Evolutionary conservation across 495 filamentous ascomycete genomes (phyloP).

Genomic region (Bryoglossum gracile): DNA sequence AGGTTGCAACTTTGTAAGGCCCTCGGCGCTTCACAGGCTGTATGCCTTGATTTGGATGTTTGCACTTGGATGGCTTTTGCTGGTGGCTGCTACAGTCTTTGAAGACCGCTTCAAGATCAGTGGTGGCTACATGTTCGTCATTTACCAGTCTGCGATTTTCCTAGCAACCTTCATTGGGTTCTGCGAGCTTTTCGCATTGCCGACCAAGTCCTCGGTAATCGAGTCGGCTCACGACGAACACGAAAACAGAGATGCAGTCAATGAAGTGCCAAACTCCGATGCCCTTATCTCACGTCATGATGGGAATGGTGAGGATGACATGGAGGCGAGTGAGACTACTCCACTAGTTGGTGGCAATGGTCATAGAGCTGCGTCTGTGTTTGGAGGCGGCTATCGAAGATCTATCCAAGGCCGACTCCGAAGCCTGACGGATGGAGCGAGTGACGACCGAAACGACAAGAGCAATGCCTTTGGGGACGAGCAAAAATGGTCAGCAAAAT

Average conservation of each 20-base stretch:
- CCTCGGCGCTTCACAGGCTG: conserved; percentile 74
- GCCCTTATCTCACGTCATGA: conserved; percentile 22
- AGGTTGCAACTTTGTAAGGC: conserved; percentile 73
- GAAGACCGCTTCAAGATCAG: conserved; percentile 65
- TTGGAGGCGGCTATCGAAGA: conserved; percentile 43
- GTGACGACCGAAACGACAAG: conserved; percentile 30
- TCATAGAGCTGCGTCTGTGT: conserved; percentile 42
- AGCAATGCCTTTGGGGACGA: conserved; percentile 63
- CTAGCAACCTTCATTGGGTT: conserved; percentile 65
- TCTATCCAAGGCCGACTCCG: neutral
- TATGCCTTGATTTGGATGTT: conserved; percentile 85
- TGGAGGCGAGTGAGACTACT: conserved; percentile 67
- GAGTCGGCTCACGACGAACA: conserved; percentile 40
- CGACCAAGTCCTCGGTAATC: conserved; percentile 59
- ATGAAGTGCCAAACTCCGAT: conserved; percentile 28
- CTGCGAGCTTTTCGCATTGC: conserved; percentile 72
- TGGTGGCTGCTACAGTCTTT: conserved; percentile 66
- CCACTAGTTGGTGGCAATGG: conserved; percentile 56
- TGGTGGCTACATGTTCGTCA: conserved; percentile 74
- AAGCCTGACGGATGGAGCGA: neutral
- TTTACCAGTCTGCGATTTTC: conserved; percentile 70
- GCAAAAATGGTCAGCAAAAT: conserved; percentile 71
- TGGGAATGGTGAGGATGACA: conserved; percentile 35
- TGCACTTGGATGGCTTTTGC: conserved; percentile 58
- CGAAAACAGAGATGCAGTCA: conserved; percentile 33